Percentiles rank a stretch among this genome's conserved stretches.
Conservation (phyloP, 257 asterid species). For the Solanum okadae region DNA sequence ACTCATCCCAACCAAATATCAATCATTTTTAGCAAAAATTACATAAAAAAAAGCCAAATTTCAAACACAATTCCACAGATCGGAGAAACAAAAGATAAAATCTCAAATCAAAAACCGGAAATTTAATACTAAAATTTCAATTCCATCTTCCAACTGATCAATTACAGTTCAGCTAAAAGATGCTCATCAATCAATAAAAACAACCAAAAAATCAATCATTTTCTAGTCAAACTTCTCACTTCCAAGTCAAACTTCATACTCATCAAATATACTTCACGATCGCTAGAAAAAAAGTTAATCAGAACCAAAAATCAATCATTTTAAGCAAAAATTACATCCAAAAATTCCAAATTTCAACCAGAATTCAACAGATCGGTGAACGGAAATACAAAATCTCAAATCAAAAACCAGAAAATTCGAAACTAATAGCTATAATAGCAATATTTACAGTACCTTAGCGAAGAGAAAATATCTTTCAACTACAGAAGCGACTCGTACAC, state of each 20-base stretch:
- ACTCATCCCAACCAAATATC: background rate
- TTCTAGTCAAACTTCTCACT: background rate
- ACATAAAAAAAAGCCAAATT: background rate
- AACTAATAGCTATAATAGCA: background rate
- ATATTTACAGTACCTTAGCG: background rate
- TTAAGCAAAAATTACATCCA: background rate
- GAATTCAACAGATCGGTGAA: background rate
- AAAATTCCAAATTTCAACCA: background rate
- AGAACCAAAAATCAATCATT: background rate
- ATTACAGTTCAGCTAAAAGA: background rate
- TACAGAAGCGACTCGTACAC: background rate
- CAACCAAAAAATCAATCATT: background rate
- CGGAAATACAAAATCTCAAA: background rate
- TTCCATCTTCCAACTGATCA: background rate
- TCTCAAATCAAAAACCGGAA: background rate
- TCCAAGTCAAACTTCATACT: background rate
- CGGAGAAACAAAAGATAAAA: background rate
- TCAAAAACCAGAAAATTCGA: background rate
- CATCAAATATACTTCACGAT: background rate
- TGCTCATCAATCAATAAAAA: background rate
- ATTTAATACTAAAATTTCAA: background rate
- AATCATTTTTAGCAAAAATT: background rate
- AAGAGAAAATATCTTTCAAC: background rate
- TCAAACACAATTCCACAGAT: background rate
- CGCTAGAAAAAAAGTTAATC: background rate